Conservation (phyloP, 805 yeast genomes). For the Lachancea fermentati region DNA sequence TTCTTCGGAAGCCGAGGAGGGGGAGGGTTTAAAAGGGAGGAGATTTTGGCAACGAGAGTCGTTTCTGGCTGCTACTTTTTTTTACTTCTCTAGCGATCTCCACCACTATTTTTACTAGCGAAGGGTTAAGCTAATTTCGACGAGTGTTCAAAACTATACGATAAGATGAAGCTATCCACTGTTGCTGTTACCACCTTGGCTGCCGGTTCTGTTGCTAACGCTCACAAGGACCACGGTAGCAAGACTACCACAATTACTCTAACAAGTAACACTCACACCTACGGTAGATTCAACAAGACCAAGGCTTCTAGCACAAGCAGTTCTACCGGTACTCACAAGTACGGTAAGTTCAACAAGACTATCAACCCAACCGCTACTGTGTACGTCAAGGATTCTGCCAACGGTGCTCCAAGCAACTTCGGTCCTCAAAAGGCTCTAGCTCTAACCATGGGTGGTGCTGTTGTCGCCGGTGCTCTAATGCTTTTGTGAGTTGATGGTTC, state of each 20-base stretch:
- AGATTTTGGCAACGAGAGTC: not conserved
- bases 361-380: constrained; percentile 26
- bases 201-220: constrained; percentile 31
- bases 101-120: constrained; percentile 14
- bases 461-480: constrained; percentile 47
- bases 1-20: not conserved
- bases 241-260: constrained; percentile 37
- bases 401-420: constrained; percentile 18
- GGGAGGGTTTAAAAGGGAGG: not conserved
- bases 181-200: constrained; percentile 38
- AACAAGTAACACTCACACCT: constrained; percentile 44
- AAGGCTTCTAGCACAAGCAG: constrained; percentile 26
- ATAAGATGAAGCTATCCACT: constrained; percentile 39
- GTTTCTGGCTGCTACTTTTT: constrained; percentile 1
- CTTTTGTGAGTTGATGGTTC: constrained; percentile 30
- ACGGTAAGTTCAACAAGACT: constrained; percentile 48
- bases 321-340: constrained; percentile 48
- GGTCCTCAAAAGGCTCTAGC: constrained; percentile 26
- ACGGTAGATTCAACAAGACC: constrained; percentile 49
- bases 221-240: constrained; percentile 42
- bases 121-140: not conserved
- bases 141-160: constrained; percentile 3
- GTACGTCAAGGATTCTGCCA: constrained; percentile 19
- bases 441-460: constrained; percentile 39
- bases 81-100: constrained; percentile 17